Percentiles rank a stretch among this genome's conserved stretches.
Conservation (phyloP, 208 protist genomes). For the Trypanosoma brucei region DNA sequence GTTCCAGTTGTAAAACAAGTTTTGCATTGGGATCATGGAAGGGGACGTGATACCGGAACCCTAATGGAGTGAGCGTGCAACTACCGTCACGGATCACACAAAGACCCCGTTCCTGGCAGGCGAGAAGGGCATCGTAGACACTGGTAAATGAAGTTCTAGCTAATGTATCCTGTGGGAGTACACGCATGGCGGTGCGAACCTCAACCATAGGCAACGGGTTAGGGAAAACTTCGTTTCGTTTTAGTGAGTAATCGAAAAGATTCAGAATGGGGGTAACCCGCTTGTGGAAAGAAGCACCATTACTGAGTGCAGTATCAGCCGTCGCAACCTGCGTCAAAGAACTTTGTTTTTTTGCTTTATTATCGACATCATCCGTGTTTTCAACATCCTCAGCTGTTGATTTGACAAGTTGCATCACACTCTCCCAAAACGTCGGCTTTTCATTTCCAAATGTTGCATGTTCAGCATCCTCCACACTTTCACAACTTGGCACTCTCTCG, state of each 20-base stretch:
- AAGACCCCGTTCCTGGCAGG: constrained; percentile 37
- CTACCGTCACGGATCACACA: constrained; percentile 31
- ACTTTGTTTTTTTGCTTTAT: constrained; percentile 2
- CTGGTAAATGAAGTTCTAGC: constrained; percentile 30
- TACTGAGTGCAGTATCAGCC: not conserved
- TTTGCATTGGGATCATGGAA: constrained; percentile 62
- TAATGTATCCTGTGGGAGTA: constrained; percentile 28
- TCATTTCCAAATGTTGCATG: constrained; percentile 16
- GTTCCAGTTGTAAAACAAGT: constrained; percentile 40
- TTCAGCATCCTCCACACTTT: not conserved
- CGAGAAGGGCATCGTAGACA: constrained; percentile 39
- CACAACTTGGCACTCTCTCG: not conserved
- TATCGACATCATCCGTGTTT: not conserved
- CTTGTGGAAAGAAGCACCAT: constrained; percentile 54
- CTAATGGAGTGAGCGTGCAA: constrained; percentile 57
- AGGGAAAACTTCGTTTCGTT: constrained; percentile 45
- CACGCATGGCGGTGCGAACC: constrained; percentile 25
- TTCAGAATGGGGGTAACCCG: constrained; percentile 53
- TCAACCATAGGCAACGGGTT: constrained; percentile 38
- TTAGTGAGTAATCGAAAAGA: constrained; percentile 70
- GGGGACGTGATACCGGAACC: constrained; percentile 79
- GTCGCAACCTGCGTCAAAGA: not conserved
- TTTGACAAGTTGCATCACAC: constrained; percentile 19
- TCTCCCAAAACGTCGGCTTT: constrained; percentile 23
- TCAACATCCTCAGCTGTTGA: not conserved